phyloP scores from a whole-genome alignment of 306 rosid genomes.

The Lathyrus tuberosus region DNA sequence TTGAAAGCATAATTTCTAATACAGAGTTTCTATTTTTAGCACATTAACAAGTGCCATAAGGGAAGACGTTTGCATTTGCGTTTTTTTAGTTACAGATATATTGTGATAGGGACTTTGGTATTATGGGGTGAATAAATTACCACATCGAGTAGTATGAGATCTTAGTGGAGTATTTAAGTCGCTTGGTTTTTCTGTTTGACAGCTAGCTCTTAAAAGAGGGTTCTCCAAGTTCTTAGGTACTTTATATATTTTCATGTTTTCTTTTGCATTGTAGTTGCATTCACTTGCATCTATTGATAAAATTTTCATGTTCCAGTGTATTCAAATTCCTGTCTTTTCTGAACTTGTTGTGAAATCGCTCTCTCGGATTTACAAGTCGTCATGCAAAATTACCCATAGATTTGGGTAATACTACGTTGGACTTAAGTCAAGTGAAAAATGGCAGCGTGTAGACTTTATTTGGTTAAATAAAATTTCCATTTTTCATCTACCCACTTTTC shows the following conservation, averaged over 20 bases:
- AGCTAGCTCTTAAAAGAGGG: no score
- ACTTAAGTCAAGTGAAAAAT: not conserved
- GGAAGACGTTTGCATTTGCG: no score
- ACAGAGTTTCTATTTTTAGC: no score
- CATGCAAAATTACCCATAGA: not conserved
- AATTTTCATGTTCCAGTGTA: not conserved
- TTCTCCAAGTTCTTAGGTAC: no score
- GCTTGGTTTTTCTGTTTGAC: no score
- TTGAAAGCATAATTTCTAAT: no score
- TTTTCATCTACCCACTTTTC: conserved; percentile 1
- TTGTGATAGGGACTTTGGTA: not conserved
- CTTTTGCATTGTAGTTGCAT: not conserved
- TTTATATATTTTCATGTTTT: not conserved
- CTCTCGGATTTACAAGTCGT: not conserved
- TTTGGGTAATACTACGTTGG: not conserved
- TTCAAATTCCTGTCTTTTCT: not conserved
- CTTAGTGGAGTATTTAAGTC: no score
- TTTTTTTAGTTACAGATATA: not conserved
- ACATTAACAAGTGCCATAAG: no score
- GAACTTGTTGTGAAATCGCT: not conserved
- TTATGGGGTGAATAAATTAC: no score
- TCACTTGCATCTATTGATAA: not conserved
- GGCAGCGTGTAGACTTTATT: conserved; percentile 5
- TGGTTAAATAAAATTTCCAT: not conserved
- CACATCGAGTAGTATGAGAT: no score